Percentiles rank a stretch among this genome's conserved stretches.
Evolutionary conservation across 1,284 basidiomycete genomes (phyloP).

Genomic region (Singerocomus rubriflavus): DNA sequence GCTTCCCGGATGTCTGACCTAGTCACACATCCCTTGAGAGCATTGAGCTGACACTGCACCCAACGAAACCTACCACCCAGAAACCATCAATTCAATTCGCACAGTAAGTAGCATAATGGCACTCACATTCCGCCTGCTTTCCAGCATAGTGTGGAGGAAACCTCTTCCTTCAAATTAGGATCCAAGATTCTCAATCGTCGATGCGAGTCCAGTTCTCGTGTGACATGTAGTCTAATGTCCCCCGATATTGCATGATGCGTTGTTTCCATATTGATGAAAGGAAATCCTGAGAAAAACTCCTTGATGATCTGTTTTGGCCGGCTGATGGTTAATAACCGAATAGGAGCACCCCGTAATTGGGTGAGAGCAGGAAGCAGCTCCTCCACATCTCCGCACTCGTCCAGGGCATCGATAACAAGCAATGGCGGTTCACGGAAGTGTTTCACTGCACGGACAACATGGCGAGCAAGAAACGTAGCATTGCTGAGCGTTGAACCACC

Average conservation of each 20-base stretch:
- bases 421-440: not conserved
- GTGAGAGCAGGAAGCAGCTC: not conserved
- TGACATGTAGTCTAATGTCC: slow-evolving; percentile 9
- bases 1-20: too few relatives aligned
- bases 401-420: slow-evolving; percentile 12
- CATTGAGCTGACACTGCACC: too few relatives aligned
- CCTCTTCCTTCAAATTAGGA: slow-evolving; percentile 7
- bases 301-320: not conserved
- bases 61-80: too few relatives aligned
- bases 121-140: slow-evolving; percentile 13
- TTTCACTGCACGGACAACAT: not conserved
- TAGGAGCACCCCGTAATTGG: too few relatives aligned
- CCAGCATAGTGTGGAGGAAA: not conserved
- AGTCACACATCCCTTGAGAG: too few relatives aligned
- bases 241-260: slow-evolving; percentile 1
- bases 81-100: too few relatives aligned
- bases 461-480: not conserved
- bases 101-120: rapidly evolving
- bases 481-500: not conserved
- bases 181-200: slow-evolving; percentile 4
- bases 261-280: slow-evolving; percentile 1
- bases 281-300: not conserved
- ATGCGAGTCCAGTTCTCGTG: slow-evolving; percentile 11
- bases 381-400: slow-evolving; percentile 10
- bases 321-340: too few relatives aligned